A percentile compares a stretch with the other conserved stretches of the same genome.
Evolutionary conservation across 2,329 filamentous ascomycete species (phyloP).

Genomic region (Pestalotiopsis sp.): DNA sequence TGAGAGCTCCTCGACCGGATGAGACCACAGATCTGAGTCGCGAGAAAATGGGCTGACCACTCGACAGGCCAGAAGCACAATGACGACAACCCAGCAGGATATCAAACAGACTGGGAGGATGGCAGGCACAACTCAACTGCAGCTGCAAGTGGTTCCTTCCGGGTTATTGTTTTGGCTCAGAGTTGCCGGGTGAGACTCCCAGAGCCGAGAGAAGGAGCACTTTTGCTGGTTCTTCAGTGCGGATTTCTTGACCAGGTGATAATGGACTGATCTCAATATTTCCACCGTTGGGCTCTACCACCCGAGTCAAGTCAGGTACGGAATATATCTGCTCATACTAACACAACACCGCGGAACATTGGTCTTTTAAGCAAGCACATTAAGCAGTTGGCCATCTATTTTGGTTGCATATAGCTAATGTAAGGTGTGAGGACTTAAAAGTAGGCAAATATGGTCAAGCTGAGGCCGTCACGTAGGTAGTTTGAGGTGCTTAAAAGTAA

Average conservation of each 20-base stretch:
- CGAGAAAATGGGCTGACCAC: slow-evolving; percentile 8
- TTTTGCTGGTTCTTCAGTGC: background rate
- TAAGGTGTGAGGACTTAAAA: background rate
- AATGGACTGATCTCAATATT: background rate
- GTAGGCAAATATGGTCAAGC: background rate
- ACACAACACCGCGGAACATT: background rate
- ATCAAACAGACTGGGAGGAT: background rate
- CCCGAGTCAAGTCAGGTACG: background rate
- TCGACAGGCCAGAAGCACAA: slow-evolving; percentile 7
- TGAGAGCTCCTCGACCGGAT: background rate
- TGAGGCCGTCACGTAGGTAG: background rate
- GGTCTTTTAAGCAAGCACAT: background rate
- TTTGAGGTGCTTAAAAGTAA: background rate
- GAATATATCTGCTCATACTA: background rate
- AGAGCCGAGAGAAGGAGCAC: background rate
- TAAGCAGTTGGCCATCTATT: background rate
- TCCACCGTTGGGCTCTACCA: background rate
- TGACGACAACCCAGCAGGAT: slow-evolving; percentile 8
- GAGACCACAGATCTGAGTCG: background rate
- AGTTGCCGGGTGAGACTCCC: background rate
- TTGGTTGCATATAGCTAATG: background rate
- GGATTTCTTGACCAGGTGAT: background rate
- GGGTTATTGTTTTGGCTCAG: background rate
- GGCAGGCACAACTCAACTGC: background rate
- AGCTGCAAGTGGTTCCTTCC: slow-evolving; percentile 1